These are phyloP conservation scores for Cyclotella sp. DNA, from an alignment of 108 stramenopile species.

Conservation along the genomic window DNA sequence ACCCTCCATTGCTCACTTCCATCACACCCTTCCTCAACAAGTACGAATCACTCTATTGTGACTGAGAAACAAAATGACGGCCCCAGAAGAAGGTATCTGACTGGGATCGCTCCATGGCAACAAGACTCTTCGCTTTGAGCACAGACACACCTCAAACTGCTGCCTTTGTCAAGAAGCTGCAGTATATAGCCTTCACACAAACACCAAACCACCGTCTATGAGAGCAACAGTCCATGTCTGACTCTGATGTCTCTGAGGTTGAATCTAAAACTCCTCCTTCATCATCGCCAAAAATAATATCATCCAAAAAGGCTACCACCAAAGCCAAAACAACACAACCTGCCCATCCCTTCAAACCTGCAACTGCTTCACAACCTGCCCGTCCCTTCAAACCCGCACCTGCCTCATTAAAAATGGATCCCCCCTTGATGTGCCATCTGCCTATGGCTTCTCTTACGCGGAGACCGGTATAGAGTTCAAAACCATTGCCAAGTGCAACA, in stretches of 20 bases:
- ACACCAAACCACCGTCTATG: background rate
- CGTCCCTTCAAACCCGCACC: background rate
- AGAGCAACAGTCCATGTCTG: too few species aligned
- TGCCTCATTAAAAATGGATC: conserved; percentile 13
- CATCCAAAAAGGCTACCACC: background rate
- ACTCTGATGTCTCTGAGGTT: background rate
- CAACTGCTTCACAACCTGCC: too few species aligned
- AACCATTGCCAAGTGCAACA: background rate
- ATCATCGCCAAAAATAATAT: background rate
- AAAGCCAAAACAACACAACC: background rate
- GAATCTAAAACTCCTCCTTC: conserved; percentile 4
- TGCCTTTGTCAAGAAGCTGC: background rate
- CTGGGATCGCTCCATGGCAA: background rate
- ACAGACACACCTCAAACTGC: background rate
- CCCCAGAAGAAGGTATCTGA: background rate
- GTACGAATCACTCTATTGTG: background rate
- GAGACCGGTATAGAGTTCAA: background rate
- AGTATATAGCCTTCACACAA: background rate
- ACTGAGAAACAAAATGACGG: background rate
- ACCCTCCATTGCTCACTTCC: too few species aligned
- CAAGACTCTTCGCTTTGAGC: background rate
- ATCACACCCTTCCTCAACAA: background rate
- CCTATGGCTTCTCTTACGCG: background rate
- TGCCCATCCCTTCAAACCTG: too few species aligned
- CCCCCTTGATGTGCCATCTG: background rate